Percentiles rank a stretch among this genome's conserved stretches.
Evolutionary conservation across 2,329 filamentous ascomycete genomes (phyloP).

Genomic region (Lachnellula arida): DNA sequence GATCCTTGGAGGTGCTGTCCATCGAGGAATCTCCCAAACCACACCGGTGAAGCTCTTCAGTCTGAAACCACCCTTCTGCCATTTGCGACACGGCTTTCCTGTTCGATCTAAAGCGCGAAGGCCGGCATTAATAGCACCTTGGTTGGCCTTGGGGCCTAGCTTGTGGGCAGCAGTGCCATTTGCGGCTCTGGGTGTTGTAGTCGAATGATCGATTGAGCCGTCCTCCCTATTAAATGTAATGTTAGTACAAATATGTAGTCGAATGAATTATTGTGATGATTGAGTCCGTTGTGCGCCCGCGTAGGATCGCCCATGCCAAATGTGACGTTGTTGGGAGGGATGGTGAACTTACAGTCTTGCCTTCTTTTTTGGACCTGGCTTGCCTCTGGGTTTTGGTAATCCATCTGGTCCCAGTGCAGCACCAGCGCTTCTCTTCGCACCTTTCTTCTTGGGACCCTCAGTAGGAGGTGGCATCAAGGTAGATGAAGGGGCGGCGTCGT

Average conservation of each 20-base stretch:
- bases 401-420: conserved; percentile 56
- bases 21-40: conserved; percentile 74
- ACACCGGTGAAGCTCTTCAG: conserved; percentile 93
- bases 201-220: conserved; percentile 55
- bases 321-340: background rate
- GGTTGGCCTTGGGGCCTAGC: conserved; percentile 92
- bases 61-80: conserved; percentile 76
- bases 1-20: conserved; percentile 67
- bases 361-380: conserved; percentile 97
- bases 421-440: conserved; percentile 63
- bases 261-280: background rate
- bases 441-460: conserved; percentile 69
- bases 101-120: conserved; percentile 90
- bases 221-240: conserved; percentile 50
- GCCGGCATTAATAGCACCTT: conserved; percentile 94
- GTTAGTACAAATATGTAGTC: conserved; percentile 3
- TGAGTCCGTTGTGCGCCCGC: too few species aligned
- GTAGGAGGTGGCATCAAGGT: conserved; percentile 54
- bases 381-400: conserved; percentile 66
- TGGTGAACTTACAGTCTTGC: conserved; percentile 71
- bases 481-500: conserved; percentile 50
- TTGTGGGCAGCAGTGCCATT: conserved; percentile 57
- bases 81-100: conserved; percentile 87
- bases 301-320: too few species aligned
- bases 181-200: conserved; percentile 37